Conservation (phyloP, 192 early-diverging fungal genomes). For the Podila epicladia region DNA sequence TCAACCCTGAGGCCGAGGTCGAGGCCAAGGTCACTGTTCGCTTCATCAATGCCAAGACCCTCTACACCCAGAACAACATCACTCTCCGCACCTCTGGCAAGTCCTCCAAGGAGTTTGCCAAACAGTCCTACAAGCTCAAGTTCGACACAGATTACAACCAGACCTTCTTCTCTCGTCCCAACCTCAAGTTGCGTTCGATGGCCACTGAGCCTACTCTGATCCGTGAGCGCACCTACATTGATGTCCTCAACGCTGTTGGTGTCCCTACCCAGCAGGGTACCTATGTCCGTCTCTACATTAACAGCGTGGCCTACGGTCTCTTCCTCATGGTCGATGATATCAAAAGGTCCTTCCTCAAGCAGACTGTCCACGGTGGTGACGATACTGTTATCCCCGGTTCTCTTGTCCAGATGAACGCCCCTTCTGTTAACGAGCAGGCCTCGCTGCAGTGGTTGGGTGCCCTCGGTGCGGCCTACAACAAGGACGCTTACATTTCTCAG, state of each 20-base stretch:
- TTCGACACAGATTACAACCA: conserved; percentile 52
- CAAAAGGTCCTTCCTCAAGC: conserved; percentile 49
- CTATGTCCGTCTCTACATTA: conserved; percentile 58
- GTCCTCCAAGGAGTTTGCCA: conserved; percentile 59
- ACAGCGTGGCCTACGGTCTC: conserved; percentile 54
- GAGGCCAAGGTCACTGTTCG: conserved; percentile 46
- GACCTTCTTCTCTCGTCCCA: conserved; percentile 51
- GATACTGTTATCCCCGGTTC: conserved; percentile 18
- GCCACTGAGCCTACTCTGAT: conserved; percentile 53
- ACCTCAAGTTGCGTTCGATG: conserved; percentile 57
- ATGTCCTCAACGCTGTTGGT: conserved; percentile 54
- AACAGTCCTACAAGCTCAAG: conserved; percentile 58
- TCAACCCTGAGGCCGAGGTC: conserved; percentile 21
- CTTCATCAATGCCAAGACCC: conserved; percentile 52
- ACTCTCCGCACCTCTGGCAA: conserved; percentile 55
- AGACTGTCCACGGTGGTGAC: conserved; percentile 42
- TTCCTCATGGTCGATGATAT: conserved; percentile 60
- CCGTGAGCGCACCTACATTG: conserved; percentile 56
- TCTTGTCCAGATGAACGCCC: conserved; percentile 36
- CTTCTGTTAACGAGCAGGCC: conserved; percentile 29
- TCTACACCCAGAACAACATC: conserved; percentile 47
- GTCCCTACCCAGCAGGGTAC: conserved; percentile 52
- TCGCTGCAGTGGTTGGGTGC: conserved; percentile 48
- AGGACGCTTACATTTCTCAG: conserved; percentile 34
- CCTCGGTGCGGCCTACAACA: conserved; percentile 18